Evolutionary conservation across 164 flowering plant species (phyloP), one percentile per base, ranked within the genome.

Genomic region (Macadamia integrifolia): DNA sequence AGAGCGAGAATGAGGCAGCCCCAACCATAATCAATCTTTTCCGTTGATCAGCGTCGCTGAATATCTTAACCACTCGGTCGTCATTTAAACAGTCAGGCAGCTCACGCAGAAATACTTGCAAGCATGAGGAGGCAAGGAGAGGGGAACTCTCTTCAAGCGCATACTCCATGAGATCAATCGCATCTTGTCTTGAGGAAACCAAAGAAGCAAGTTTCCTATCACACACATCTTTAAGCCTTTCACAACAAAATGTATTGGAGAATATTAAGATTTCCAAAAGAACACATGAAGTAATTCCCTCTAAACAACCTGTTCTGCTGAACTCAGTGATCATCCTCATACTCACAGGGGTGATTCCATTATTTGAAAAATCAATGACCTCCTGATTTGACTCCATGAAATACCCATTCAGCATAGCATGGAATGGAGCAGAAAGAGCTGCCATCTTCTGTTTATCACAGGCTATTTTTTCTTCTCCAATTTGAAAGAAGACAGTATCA

Each of bases 161-260:
- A 76, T 75, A 90, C 44, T 89, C 93, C 82, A 91, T 81, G 65
- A 92, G 89, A 62, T 86, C 91, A 30, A 86, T 66, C 1, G 96
- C 96, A 78, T 88, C 94, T 64, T 90, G 91, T 71, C 84, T 85
- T 13, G 91, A 81, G 23, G 80, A 85, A 66, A 89, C 83, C 72
- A 88, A 65, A 31, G 90, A 78, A 58, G 99, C 92, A 69, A 94
- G 92, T 75, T 84, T 86, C 73, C 91, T 78, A 63, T 88, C 99
- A 81, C 99, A 95, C 1, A 84, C 89, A 81, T 90, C 97, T 79
- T 90, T 90, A 31, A 95, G 92, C 60, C 76, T 77, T 82, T 92
- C 98, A 67, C 98, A 95, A 71, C 91, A 92, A 73, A 87, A 94
- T 75, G 84, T 92, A 71, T 90, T 92, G 28, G 98, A 87, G 77